Percentiles rank a stretch among this genome's conserved stretches.
Conservation (phyloP, 768 basidiomycete species). For the Pleurotus ostreatus region DNA sequence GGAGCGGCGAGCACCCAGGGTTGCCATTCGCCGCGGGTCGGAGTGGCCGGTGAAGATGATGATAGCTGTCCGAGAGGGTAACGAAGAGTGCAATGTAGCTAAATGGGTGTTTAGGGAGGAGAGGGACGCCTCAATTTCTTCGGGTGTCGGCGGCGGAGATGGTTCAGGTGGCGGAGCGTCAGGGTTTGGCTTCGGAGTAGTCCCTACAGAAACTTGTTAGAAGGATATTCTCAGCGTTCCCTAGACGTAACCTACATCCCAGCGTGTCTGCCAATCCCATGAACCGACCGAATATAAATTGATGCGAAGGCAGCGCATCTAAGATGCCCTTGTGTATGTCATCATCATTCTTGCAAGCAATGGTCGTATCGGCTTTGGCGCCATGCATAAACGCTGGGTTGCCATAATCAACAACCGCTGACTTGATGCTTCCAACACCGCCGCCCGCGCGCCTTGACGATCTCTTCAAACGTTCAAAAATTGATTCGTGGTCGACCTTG, state of each 20-base stretch:
- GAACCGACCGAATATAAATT: constrained; percentile 82
- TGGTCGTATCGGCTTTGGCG: constrained; percentile 70
- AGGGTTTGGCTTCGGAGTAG: constrained; percentile 47
- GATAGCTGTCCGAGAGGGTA: constrained; percentile 79
- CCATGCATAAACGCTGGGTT: constrained; percentile 84
- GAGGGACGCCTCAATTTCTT: constrained; percentile 34
- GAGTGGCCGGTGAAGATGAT: constrained; percentile 87
- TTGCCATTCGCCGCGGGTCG: constrained; percentile 79
- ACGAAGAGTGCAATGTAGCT: constrained; percentile 51
- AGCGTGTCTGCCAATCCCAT: constrained; percentile 75
- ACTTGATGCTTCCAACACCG: constrained; percentile 38
- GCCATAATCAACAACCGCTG: constrained; percentile 82
- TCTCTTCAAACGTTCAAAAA: constrained; percentile 81
- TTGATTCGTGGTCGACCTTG: constrained; percentile 78
- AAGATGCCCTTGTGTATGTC: constrained; percentile 74
- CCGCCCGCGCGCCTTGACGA: constrained; percentile 33
- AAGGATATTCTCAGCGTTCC: background rate
- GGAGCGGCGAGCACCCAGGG: constrained; percentile 63
- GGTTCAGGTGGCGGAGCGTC: constrained; percentile 29
- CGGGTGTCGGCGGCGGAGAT: constrained; percentile 27
- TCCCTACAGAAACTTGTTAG: constrained; percentile 39
- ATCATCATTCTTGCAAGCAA: constrained; percentile 73
- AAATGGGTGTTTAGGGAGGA: constrained; percentile 59
- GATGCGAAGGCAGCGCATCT: constrained; percentile 56
- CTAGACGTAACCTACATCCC: constrained; percentile 59